Evolutionary conservation across 306 rosid species (phyloP).

Genomic region (Argentina anserina): DNA sequence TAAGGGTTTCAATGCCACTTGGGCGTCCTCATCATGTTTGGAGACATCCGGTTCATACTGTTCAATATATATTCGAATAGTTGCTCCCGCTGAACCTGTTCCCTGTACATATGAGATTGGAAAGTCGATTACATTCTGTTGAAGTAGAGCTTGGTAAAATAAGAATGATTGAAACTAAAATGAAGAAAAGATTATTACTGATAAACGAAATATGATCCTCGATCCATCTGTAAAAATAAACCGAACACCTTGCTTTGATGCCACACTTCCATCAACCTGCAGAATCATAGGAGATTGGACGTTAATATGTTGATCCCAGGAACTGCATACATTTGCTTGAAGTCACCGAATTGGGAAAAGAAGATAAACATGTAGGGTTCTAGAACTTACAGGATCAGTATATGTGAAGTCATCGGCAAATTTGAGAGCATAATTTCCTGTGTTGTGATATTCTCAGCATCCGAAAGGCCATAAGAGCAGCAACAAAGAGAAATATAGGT

Average conservation of each 20-base stretch:
- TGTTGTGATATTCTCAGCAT: slow-evolving; percentile 16
- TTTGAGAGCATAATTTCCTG: slow-evolving; percentile 83
- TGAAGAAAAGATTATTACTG: slow-evolving; percentile 46
- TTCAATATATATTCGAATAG: slow-evolving; percentile 84
- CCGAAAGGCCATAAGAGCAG: slow-evolving; percentile 6
- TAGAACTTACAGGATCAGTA: slow-evolving; percentile 78
- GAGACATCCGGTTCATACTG: slow-evolving; percentile 78
- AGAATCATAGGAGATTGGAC: slow-evolving; percentile 1
- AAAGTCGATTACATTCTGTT: slow-evolving; percentile 10
- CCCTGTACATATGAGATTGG: slow-evolving; percentile 49
- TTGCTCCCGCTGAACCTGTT: slow-evolving; percentile 98
- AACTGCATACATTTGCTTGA: slow-evolving; percentile 14
- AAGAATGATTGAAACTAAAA: neutral
- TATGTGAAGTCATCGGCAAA: slow-evolving; percentile 85
- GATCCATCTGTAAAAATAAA: slow-evolving; percentile 95
- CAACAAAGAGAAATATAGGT: slow-evolving; percentile 12
- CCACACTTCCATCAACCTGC: slow-evolving; percentile 89
- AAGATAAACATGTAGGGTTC: slow-evolving; percentile 9
- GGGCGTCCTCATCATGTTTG: slow-evolving; percentile 86
- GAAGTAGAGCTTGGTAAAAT: neutral
- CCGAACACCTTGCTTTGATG: slow-evolving; percentile 90
- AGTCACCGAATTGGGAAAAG: slow-evolving; percentile 6
- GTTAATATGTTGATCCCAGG: slow-evolving; percentile 12
- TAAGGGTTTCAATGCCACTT: slow-evolving; percentile 73
- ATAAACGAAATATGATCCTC: slow-evolving; percentile 90